phyloP scores from a whole-genome alignment of 768 basidiomycete species.

The Leucocoprinus sp. region DNA sequence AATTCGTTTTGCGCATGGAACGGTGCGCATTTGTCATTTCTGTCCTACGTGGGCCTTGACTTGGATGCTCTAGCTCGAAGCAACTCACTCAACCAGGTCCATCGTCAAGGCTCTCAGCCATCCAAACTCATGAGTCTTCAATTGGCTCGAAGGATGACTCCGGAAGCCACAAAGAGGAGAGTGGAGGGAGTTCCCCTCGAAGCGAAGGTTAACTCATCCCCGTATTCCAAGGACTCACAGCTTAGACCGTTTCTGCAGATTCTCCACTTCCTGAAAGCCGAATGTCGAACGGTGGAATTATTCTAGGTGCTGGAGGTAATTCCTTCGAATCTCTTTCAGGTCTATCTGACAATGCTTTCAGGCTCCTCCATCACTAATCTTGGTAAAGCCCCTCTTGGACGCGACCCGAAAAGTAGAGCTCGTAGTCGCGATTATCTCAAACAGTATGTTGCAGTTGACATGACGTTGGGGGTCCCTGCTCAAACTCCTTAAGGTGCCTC shows the following conservation, averaged over 20 bases:
- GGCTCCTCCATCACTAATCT: slow-evolving; percentile 37
- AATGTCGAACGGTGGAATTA: slow-evolving; percentile 49
- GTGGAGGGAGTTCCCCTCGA: slow-evolving; percentile 74
- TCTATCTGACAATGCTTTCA: slow-evolving; percentile 30
- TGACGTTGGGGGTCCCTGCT: background rate
- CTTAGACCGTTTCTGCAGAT: slow-evolving; percentile 32
- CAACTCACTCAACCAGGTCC: slow-evolving; percentile 62
- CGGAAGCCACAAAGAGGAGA: slow-evolving; percentile 69
- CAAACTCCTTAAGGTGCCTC: slow-evolving; percentile 54
- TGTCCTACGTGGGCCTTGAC: slow-evolving; percentile 10
- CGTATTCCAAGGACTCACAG: background rate
- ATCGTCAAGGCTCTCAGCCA: slow-evolving; percentile 55
- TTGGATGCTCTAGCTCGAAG: slow-evolving; percentile 53
- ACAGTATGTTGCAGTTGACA: slow-evolving; percentile 53
- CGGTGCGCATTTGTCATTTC: slow-evolving; percentile 47
- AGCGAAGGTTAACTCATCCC: slow-evolving; percentile 58
- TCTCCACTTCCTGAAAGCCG: slow-evolving; percentile 67
- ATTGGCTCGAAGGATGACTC: slow-evolving; percentile 64
- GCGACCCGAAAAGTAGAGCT: slow-evolving; percentile 94
- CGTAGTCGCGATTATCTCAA: slow-evolving; percentile 95
- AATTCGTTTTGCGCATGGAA: slow-evolving; percentile 94
- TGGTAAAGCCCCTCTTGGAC: slow-evolving; percentile 69
- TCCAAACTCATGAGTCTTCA: slow-evolving; percentile 44
- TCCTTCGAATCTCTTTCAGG: slow-evolving; percentile 37
- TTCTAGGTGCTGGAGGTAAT: slow-evolving; percentile 40